phyloP scores from a whole-genome alignment of 768 basidiomycete genomes.

The Ramaria rubella region DNA sequence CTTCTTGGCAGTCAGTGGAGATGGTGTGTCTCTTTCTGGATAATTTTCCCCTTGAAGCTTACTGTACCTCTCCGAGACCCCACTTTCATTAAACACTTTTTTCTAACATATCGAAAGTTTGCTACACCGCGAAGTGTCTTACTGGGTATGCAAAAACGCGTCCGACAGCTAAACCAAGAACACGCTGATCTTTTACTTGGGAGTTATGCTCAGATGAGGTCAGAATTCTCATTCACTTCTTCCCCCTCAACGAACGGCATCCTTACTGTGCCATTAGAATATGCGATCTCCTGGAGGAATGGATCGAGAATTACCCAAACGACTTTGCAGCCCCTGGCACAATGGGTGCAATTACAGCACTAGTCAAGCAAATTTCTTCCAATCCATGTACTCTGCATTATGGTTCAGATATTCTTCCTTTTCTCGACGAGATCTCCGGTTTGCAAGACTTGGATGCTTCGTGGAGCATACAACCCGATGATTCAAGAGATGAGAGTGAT shows the following conservation, averaged over 20 bases:
- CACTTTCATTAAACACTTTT: slow-evolving; percentile 69
- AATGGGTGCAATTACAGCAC: slow-evolving; percentile 60
- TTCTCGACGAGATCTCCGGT: slow-evolving; percentile 59
- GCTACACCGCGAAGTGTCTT: slow-evolving; percentile 71
- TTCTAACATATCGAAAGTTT: slow-evolving; percentile 80
- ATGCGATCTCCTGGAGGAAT: slow-evolving; percentile 69
- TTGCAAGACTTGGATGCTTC: slow-evolving; percentile 61
- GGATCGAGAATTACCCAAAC: slow-evolving; percentile 68
- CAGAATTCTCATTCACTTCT: slow-evolving; percentile 12
- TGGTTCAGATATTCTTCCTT: slow-evolving; percentile 75
- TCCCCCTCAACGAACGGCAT: neutral
- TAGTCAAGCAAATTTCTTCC: slow-evolving; percentile 71
- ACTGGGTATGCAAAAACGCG: slow-evolving; percentile 83
- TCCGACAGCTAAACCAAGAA: slow-evolving; percentile 68
- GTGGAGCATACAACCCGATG: slow-evolving; percentile 69
- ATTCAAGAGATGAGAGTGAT: slow-evolving; percentile 47
- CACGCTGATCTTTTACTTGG: slow-evolving; percentile 80
- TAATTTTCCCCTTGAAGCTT: slow-evolving; percentile 6
- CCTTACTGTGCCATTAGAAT: slow-evolving; percentile 42
- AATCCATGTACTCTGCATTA: slow-evolving; percentile 83
- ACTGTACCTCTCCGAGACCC: slow-evolving; percentile 45
- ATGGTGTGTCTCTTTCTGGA: slow-evolving; percentile 43
- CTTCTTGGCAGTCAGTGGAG: slow-evolving; percentile 77
- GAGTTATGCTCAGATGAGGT: slow-evolving; percentile 87
- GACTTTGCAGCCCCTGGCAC: slow-evolving; percentile 79